phyloP scores from a whole-genome alignment of 1,284 basidiomycete genomes.

The Rhodotorula glutinis region DNA sequence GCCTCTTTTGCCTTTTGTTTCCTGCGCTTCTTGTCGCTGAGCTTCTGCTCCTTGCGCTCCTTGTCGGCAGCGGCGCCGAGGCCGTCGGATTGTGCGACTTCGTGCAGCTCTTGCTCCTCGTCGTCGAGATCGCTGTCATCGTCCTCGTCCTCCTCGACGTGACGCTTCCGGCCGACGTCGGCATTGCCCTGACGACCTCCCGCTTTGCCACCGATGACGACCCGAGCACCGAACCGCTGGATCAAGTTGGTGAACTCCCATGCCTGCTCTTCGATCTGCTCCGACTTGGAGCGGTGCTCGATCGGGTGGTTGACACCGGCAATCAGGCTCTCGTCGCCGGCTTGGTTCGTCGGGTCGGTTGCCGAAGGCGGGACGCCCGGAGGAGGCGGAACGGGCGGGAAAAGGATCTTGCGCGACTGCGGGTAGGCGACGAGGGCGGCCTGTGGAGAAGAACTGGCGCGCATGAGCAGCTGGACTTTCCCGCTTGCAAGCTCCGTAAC shows the following conservation, averaged over 20 bases:
- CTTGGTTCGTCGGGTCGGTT: conserved; percentile 50
- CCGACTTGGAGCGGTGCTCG: conserved; percentile 49
- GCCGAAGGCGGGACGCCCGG: conserved; percentile 49
- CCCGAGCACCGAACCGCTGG: conserved; percentile 48
- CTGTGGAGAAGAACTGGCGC: conserved; percentile 5
- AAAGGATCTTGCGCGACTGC: conserved; percentile 52
- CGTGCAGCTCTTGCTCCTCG: conserved; percentile 42
- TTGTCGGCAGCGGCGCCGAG: conserved; percentile 35
- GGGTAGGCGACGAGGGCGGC: conserved; percentile 54
- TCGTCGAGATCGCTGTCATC: conserved; percentile 23
- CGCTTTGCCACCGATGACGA: conserved; percentile 45
- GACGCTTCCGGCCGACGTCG: conserved; percentile 48
- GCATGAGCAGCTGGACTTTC: not conserved
- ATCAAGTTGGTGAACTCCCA: conserved; percentile 50
- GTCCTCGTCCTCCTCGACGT: conserved; percentile 19
- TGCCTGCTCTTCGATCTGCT: conserved; percentile 52
- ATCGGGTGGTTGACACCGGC: conserved; percentile 48
- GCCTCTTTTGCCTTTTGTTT: conserved; percentile 48
- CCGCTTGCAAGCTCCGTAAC: no score
- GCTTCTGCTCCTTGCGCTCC: conserved; percentile 40
- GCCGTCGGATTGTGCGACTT: conserved; percentile 41
- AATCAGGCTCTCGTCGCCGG: conserved; percentile 51
- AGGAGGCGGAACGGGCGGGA: conserved; percentile 50
- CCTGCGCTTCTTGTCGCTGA: conserved; percentile 46
- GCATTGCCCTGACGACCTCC: conserved; percentile 49